phyloP scores from a whole-genome alignment of 345 rosid genomes.

The Streptanthus diversifolius region DNA sequence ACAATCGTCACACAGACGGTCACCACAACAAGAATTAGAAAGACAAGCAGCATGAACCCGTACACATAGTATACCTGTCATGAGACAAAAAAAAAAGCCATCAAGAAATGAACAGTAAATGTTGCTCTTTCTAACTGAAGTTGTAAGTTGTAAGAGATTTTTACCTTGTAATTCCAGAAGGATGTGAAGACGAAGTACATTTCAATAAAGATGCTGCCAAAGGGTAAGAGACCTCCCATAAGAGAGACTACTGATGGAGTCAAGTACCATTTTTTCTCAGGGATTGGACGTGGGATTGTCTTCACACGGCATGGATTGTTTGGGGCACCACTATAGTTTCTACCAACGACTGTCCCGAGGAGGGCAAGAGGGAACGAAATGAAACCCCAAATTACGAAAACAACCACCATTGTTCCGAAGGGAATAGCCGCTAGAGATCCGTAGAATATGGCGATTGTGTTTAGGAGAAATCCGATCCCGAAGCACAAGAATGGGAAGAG shows the following conservation, averaged over 20 bases:
- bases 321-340: slow-evolving; percentile 95
- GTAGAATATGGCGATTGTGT: slow-evolving; percentile 82
- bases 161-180: slow-evolving; percentile 98
- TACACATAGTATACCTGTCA: slow-evolving; percentile 90
- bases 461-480: slow-evolving; percentile 83
- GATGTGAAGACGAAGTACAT: slow-evolving; percentile 95
- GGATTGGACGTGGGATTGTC: slow-evolving; percentile 95
- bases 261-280: slow-evolving; percentile 96
- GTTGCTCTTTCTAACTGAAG: background rate
- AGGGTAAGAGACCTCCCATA: slow-evolving; percentile 93
- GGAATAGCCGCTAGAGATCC: slow-evolving; percentile 98
- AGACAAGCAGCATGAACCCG: slow-evolving; percentile 89
- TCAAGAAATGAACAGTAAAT: background rate
- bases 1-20: slow-evolving; percentile 94
- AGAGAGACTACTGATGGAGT: slow-evolving; percentile 85
- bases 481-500: slow-evolving; percentile 94
- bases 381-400: slow-evolving; percentile 89
- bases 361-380: slow-evolving; percentile 96
- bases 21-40: slow-evolving; percentile 80
- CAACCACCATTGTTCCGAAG: slow-evolving; percentile 93
- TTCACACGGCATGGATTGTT: slow-evolving; percentile 97
- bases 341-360: slow-evolving; percentile 92
- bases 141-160: background rate
- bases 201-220: slow-evolving; percentile 96
- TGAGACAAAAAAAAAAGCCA: background rate